Percentiles rank a stretch among this genome's conserved stretches.
Evolutionary conservation across 495 filamentous ascomycete genomes (phyloP).

Genomic region (Lentithecium fluviatile): DNA sequence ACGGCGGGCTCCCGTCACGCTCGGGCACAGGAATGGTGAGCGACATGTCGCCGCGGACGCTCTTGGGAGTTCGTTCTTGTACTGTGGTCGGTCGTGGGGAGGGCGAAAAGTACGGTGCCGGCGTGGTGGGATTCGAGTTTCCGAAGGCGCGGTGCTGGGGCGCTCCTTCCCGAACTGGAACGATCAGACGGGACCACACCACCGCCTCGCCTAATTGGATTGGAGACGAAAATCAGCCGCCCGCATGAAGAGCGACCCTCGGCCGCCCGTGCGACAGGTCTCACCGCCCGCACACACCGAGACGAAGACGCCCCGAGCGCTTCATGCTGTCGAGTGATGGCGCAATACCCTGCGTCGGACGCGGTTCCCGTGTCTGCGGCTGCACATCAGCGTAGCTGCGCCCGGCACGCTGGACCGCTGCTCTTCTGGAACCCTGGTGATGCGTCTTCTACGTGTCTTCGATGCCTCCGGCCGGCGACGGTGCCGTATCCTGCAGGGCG

Average conservation of each 20-base stretch:
- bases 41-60: slow-evolving; percentile 31
- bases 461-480: slow-evolving; percentile 5
- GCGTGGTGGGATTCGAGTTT: slow-evolving; percentile 16
- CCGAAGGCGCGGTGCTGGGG: not conserved
- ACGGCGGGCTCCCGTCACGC: slow-evolving; percentile 29
- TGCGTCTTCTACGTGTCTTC: slow-evolving; percentile 13
- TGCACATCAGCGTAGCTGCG: slow-evolving; percentile 11
- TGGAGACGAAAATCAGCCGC: not conserved
- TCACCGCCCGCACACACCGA: no score
- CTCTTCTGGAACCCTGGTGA: not conserved
- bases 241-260: not conserved
- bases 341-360: not conserved
- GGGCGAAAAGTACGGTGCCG: slow-evolving; percentile 18
- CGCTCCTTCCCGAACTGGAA: not conserved
- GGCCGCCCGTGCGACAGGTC: not conserved
- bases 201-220: not conserved
- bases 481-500: slow-evolving; percentile 10
- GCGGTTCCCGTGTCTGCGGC: slow-evolving; percentile 9
- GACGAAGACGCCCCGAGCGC: not conserved
- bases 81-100: slow-evolving; percentile 18
- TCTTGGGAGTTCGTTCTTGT: slow-evolving; percentile 6
- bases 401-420: slow-evolving; percentile 8
- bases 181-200: not conserved
- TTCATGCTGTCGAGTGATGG: not conserved
- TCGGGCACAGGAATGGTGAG: slow-evolving; percentile 29